phyloP scores from a whole-genome alignment of 331 rosid genomes.

The Quercus tomentella region DNA sequence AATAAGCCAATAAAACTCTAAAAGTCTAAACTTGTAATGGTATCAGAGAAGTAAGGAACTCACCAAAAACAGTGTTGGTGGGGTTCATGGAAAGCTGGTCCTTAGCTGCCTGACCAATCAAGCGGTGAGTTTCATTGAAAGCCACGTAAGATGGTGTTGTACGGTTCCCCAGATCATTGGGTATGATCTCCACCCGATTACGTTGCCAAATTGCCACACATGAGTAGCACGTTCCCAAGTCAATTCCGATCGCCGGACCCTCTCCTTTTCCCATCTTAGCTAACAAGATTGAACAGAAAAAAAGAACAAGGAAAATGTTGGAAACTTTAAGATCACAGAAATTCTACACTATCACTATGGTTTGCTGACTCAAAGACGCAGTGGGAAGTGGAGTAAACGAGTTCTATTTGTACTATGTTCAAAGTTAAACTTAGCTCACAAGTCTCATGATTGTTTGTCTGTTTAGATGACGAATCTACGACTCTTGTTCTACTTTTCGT shows the following conservation, averaged over 20 bases:
- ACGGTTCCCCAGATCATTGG: conserved; percentile 71
- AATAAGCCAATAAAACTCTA: too few species aligned
- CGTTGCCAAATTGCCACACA: conserved; percentile 77
- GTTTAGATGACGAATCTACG: too few species aligned
- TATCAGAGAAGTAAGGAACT: not conserved
- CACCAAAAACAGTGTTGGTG: conserved; percentile 67
- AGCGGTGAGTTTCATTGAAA: conserved; percentile 65
- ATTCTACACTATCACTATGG: too few species aligned
- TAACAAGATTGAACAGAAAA: not conserved
- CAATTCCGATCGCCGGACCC: conserved; percentile 79
- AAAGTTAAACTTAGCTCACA: too few species aligned
- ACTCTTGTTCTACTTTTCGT: too few species aligned
- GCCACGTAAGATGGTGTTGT: conserved; percentile 76
- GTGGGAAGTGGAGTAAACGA: too few species aligned
- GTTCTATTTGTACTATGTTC: too few species aligned
- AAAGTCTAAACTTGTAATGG: not conserved
- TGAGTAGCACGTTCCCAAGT: conserved; percentile 65
- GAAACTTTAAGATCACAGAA: too few species aligned
- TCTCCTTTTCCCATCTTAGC: conserved; percentile 56
- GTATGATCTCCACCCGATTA: conserved; percentile 71
- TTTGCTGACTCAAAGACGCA: too few species aligned
- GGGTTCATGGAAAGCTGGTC: conserved; percentile 73
- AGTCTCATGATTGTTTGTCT: too few species aligned
- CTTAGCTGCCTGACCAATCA: conserved; percentile 69
- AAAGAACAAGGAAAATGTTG: too few species aligned